phyloP scores from a whole-genome alignment of 345 rosid species.

The Isatis tinctoria region DNA sequence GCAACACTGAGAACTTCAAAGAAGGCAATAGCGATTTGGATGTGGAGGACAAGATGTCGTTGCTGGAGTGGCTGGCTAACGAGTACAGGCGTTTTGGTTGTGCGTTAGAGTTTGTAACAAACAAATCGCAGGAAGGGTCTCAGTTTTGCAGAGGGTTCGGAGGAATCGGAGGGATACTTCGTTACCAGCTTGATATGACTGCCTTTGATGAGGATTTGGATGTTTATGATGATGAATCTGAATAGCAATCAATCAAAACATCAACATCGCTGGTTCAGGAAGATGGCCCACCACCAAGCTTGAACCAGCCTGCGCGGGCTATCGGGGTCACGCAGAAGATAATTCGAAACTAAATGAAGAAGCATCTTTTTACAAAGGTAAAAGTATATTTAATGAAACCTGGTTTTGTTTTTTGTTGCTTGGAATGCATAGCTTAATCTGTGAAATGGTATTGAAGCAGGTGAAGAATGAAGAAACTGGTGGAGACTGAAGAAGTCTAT shows the following conservation, averaged over 20 bases:
- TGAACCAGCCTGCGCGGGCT: conserved; percentile 29
- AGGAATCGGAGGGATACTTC: conserved; percentile 3
- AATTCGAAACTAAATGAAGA: not conserved
- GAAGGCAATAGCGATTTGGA: not conserved
- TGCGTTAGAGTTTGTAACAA: not conserved
- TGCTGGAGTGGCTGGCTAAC: conserved; percentile 6
- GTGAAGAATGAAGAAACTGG: conserved; percentile 5
- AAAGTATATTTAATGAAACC: not conserved
- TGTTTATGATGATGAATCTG: conserved; percentile 19
- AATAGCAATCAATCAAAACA: conserved; percentile 25
- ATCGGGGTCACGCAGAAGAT: not conserved
- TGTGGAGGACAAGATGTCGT: conserved; percentile 6
- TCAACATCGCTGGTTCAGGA: conserved; percentile 14
- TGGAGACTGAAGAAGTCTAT: not conserved
- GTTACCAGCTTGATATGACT: conserved; percentile 8
- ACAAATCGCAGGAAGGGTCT: conserved; percentile 10
- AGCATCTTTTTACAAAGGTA: conserved; percentile 8
- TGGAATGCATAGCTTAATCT: not conserved
- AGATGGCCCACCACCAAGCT: conserved; percentile 2
- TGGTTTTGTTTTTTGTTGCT: not conserved
- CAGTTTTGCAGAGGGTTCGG: conserved; percentile 13
- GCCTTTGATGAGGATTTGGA: conserved; percentile 20
- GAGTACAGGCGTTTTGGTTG: not conserved
- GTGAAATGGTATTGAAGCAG: not conserved
- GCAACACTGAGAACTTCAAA: conserved; percentile 1